phyloP scores from a whole-genome alignment of 495 filamentous ascomycete species.

The Astrocystis sublimbata region DNA sequence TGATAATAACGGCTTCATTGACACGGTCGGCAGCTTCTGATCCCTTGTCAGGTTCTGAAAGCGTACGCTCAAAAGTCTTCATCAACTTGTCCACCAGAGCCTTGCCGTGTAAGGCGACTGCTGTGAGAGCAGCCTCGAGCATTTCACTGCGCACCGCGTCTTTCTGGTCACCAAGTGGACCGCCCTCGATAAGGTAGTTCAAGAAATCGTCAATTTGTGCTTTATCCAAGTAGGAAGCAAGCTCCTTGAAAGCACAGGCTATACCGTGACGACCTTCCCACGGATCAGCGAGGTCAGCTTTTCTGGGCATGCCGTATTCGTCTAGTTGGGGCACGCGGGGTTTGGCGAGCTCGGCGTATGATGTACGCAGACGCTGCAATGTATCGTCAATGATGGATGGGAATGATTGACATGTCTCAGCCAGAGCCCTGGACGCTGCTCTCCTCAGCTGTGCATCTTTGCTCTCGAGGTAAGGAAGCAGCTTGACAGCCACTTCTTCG shows the following conservation, averaged over 20 bases:
- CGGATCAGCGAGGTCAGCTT: conserved; percentile 77
- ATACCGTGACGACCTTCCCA: conserved; percentile 90
- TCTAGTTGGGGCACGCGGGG: conserved; percentile 80
- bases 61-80: conserved; percentile 80
- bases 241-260: conserved; percentile 79
- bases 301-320: conserved; percentile 88
- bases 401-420: conserved; percentile 64
- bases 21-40: conserved; percentile 78
- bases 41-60: conserved; percentile 78
- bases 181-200: conserved; percentile 78
- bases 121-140: conserved; percentile 84
- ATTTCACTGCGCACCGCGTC: conserved; percentile 78
- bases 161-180: conserved; percentile 80
- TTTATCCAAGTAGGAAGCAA: conserved; percentile 68
- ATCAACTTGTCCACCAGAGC: conserved; percentile 84
- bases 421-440: conserved; percentile 80
- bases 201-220: conserved; percentile 73
- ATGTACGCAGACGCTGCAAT: conserved; percentile 61
- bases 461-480: conserved; percentile 77
- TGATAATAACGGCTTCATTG: conserved; percentile 94
- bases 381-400: conserved; percentile 48
- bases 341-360: conserved; percentile 76
- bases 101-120: conserved; percentile 78
- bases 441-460: conserved; percentile 77
- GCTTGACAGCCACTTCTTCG: conserved; percentile 60